Evolutionary conservation across 2,329 filamentous ascomycete species (phyloP), one percentile per base, ranked within the genome.

Genomic region (Exophiala oligosperma): DNA sequence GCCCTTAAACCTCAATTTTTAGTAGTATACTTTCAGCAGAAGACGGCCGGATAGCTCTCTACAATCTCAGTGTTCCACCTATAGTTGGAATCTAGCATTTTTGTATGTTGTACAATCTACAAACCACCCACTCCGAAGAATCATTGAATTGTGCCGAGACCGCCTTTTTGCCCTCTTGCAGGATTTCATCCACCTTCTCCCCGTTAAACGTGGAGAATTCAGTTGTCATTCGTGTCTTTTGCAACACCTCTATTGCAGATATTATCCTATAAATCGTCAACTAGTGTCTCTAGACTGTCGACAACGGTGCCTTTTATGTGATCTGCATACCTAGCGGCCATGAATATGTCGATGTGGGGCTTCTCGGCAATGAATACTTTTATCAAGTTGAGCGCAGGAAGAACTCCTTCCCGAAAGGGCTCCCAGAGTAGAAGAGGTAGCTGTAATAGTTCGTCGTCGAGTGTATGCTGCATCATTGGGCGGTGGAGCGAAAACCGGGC

Each of bases 301-400:
- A 23, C 6, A 4, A 35, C 7, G 12, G 28, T n/a, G 32, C 12
- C 5, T 23, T 23, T 23, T 17, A 4, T 28, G n/a, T 41, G 49
- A 24, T 41, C 8, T 40, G 40, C 49, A 29, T 52, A 52, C 49
- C 49, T 38, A 17, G 37, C 40, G 12, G 49, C 49, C 49, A 52
- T 52, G 17, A 52, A 21, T 9, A 52, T 29, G 29, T 52, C 49
- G n/a, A 52, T 52, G 23, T 40, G 8, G 9, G 49, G 49, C 14
- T 26, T 29, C 35, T 52, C 49, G 29, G 24, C 14, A 29, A 41
- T 8, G 21, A 40, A 52, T 3, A 52, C 35, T 37, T 41, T 52
- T 2, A 52, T 17, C 29, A 52, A 14, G 35, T 24, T 52, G 14
- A 52, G 28, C 14, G 32, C 49, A 5, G 49, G 49, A 26, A 40